Evolutionary conservation across 768 basidiomycete genomes (phyloP).

Genomic region (Kwoniella sp.): DNA sequence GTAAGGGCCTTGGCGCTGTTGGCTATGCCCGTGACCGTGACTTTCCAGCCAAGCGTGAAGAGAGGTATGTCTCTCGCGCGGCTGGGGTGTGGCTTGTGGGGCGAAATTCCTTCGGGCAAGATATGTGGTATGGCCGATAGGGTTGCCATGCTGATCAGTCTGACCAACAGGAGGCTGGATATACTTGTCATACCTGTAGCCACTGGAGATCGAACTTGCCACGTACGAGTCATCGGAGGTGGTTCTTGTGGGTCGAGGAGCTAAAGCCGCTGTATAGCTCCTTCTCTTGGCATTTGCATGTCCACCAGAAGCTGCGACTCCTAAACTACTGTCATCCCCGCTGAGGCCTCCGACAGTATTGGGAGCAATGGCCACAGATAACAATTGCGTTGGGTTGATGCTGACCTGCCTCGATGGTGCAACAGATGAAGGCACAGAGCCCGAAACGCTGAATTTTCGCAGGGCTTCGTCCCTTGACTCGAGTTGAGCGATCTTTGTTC

Average conservation of each 20-base stretch:
- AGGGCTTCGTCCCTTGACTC: slow-evolving; percentile 52
- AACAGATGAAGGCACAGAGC: slow-evolving; percentile 10
- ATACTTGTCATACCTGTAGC: slow-evolving; percentile 6
- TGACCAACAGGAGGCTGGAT: slow-evolving; percentile 5
- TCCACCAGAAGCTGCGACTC: background rate
- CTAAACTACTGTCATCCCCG: background rate
- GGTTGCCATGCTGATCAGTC: background rate
- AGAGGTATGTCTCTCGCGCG: slow-evolving; percentile 13
- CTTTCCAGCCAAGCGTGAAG: background rate
- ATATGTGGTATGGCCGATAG: slow-evolving; percentile 20
- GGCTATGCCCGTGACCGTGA: background rate
- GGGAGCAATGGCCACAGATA: background rate
- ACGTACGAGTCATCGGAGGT: slow-evolving; percentile 26
- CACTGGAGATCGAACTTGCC: background rate
- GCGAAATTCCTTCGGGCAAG: slow-evolving; percentile 16
- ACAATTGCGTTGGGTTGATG: background rate
- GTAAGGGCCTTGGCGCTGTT: background rate
- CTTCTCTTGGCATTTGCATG: slow-evolving; percentile 14
- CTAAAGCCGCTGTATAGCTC: slow-evolving; percentile 44
- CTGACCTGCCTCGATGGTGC: slow-evolving; percentile 2
- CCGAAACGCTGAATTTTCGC: slow-evolving; percentile 42
- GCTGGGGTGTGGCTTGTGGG: background rate
- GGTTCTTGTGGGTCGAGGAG: slow-evolving; percentile 26
- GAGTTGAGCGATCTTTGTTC: slow-evolving; percentile 50
- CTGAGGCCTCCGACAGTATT: background rate